Evolutionary conservation across 139 green algal species (phyloP), one percentile per base, ranked within the genome.

Genomic region (Tetraselmis striata): DNA sequence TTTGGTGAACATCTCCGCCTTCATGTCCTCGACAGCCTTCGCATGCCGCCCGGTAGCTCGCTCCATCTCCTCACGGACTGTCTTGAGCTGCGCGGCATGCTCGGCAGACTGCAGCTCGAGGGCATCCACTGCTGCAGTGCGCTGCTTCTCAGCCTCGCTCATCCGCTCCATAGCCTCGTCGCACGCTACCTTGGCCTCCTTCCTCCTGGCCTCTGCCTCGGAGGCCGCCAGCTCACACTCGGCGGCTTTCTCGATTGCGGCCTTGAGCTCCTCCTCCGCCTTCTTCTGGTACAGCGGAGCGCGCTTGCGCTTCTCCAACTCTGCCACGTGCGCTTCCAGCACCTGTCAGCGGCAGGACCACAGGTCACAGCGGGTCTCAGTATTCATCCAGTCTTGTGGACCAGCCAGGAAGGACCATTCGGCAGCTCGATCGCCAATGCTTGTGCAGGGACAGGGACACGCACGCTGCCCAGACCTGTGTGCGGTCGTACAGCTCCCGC

Each of bases 271-370:
- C 84, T 95, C 93, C 85, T 97, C 91, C 87, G 96, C 92, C 82
- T 93, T 93, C 85, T 95, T 94, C 82, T 96, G 91, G 89, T 97
- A 97, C 28, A 97, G 89, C 11, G 94, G 94, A 0, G 94, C 90
- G 0, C 94, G 86, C 90, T 97, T 97, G 78, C 93, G 91, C 25
- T 79, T 91, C 88, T 97, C 93, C 32, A 97, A 87, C 84, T 97
- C 94, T 23, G 27, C 18, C 5, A 30, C 28, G 22, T 82, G 79
- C 2, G 79, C 79, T 31, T 82, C 79, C n/a, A 82, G 28, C 45
- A 67, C 45, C 45, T 67, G 45, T n/a, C n/a, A n/a, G n/a, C n/a
- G n/a, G n/a, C n/a, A n/a, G n/a, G n/a, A n/a, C n/a, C n/a, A n/a
- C n/a, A n/a, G n/a, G n/a, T n/a, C n/a, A n/a, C n/a, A n/a, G n/a